A percentile compares a stretch with the other conserved stretches of the same genome.
Conservation (phyloP, 2,329 filamentous ascomycete genomes). For the Drechslerella coelobrocha region DNA sequence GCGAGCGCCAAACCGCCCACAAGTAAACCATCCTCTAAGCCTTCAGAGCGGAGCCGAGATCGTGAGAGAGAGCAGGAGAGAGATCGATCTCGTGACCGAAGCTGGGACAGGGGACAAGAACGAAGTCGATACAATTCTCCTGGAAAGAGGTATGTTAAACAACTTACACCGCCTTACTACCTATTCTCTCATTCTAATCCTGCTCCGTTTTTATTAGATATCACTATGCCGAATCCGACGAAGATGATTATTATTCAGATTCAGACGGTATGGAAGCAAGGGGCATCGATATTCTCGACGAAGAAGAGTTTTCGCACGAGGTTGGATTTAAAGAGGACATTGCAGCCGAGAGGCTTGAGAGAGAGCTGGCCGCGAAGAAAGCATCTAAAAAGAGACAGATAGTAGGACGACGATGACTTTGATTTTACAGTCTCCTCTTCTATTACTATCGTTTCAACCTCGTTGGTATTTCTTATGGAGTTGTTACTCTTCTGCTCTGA, state of each 20-base stretch:
- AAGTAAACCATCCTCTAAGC: constrained; percentile 14
- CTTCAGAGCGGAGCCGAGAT: constrained; percentile 6
- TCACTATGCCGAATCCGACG: constrained; percentile 51
- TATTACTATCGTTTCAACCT: constrained; percentile 5
- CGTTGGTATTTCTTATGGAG: constrained; percentile 22
- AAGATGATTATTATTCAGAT: constrained; percentile 52
- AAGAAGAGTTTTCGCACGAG: constrained; percentile 52
- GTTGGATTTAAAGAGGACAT: constrained; percentile 53
- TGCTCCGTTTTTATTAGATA: constrained; percentile 46
- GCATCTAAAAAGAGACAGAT: constrained; percentile 50
- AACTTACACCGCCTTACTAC: neutral
- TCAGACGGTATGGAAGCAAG: constrained; percentile 55
- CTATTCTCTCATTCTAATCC: constrained; percentile 7
- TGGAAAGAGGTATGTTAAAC: constrained; percentile 21
- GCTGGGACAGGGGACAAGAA: constrained; percentile 32
- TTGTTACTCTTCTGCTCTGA: constrained; percentile 25
- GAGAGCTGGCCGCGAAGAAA: constrained; percentile 52
- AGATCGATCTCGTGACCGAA: constrained; percentile 6
- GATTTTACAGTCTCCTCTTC: neutral
- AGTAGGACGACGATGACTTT: constrained; percentile 37
- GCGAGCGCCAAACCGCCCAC: constrained; percentile 19
- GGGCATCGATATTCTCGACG: constrained; percentile 53
- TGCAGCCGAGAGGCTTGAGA: constrained; percentile 53
- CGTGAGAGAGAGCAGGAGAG: constrained; percentile 12
- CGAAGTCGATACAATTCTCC: constrained; percentile 16